Base-by-base conservation (phyloP, 2,329 filamentous ascomycete genomes). In the Mycosphaerella arachidis region DNA sequence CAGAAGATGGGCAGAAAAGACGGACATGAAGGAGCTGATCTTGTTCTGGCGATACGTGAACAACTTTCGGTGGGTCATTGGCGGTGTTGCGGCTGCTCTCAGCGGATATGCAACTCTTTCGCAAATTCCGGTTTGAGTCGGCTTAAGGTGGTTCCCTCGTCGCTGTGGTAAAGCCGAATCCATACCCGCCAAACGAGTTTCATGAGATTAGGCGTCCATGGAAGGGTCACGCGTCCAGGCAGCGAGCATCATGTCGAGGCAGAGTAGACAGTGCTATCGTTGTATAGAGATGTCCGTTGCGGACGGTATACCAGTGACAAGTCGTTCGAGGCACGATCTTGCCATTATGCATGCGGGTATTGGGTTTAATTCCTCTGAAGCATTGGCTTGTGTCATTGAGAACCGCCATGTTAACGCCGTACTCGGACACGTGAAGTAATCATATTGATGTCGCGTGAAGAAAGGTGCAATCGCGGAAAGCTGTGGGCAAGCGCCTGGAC, bases 31-130 rank as follows among this genome's bases (percentile, higher is more conserved):
- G 57, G 63, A 67, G 35, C 37, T 71, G 64, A 66, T 71, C 4
- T 52, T 66, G 55, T 66, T 63, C 54, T 69, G 68, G 68, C 56
- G 65, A 46, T 56, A 51, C 40, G 59, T 71, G 27, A 71, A 71
- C 53, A 66, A 70, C 48, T 62, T 63, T 35, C 62, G 68, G 27
- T 66, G 65, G 61, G 61, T 64, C 2, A 61, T 70, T 29, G 66
- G 61, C 48, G 58, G 62, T 2, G 4, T 66, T 12, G 68, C 68
- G 20, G 64, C 64, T 24, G 56, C 54, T 20, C 51, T 58, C 48
- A 70, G 68, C 52, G 68, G 67, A 18, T 66, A 51, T 51, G 68
- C 68, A 10, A 70, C 67, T 2, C 63, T 70, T 43, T 57, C 61
- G 16, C 50, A 46, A 4, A 13, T 53, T 35, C 35, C 29, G 31